Conservation (phyloP, 345 rosid species). For the Lagerstroemia speciosa region DNA sequence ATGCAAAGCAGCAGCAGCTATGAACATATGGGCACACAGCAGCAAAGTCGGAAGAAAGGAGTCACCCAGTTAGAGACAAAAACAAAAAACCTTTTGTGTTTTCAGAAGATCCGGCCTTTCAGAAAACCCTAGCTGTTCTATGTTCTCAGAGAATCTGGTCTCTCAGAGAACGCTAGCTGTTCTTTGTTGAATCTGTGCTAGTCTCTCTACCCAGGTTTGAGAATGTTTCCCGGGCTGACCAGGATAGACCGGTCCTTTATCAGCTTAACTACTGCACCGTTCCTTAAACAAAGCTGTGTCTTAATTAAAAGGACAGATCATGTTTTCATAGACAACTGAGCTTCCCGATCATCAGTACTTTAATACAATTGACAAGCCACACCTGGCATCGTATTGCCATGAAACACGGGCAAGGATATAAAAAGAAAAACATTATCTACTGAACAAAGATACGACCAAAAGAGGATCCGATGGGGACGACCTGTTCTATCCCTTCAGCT, state of each 20-base stretch:
- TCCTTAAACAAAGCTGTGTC: too few species aligned
- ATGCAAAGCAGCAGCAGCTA: not conserved
- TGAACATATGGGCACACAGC: not conserved
- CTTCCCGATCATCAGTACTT: too few species aligned
- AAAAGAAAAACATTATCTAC: too few species aligned
- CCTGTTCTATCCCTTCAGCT: not conserved
- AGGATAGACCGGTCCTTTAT: not conserved
- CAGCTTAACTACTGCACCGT: not conserved
- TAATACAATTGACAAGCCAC: too few species aligned
- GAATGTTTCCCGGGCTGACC: not conserved
- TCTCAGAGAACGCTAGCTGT: not conserved
- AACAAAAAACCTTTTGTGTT: too few species aligned
- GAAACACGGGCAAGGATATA: too few species aligned
- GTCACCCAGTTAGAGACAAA: not conserved
- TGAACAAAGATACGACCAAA: too few species aligned
- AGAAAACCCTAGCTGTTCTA: not conserved
- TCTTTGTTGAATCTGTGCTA: not conserved
- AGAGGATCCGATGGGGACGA: not conserved
- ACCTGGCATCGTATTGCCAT: too few species aligned
- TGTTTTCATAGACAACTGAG: too few species aligned
- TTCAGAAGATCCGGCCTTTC: not conserved
- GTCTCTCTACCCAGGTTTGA: not conserved
- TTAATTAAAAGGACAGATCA: too few species aligned
- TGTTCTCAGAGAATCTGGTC: not conserved
- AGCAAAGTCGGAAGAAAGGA: not conserved